Evolutionary conservation across 2,329 filamentous ascomycete species (phyloP), one percentile per base, ranked within the genome.

Genomic region (Microsporum audouinii): DNA sequence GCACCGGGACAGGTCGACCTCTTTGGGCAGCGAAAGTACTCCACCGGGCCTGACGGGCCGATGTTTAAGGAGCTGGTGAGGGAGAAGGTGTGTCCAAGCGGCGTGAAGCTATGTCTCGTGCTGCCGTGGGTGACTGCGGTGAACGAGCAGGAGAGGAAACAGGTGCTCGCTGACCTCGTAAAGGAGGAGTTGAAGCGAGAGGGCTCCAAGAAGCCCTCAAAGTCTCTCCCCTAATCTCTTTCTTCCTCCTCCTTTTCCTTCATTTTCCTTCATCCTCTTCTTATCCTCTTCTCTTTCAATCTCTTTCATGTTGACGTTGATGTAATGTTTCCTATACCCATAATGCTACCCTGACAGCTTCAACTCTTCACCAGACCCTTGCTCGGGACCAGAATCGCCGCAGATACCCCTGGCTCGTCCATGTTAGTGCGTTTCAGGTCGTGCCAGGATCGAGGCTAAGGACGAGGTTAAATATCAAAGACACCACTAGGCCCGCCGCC

Each of bases 31-130:
- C 68, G 76, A n/a, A 83, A 82, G 68, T 87, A 79, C 67, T 73
- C 72, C 0, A 74, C 72, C 61, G 85, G 85, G 0, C 85, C 85
- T 0, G 84, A 82, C 23, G 85, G 85, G 1, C 84, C 84, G 0
- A 74, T 73, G 62, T 79, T 82, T 64, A 87, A 88, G 72, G 72
- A 80, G 57, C 68, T 87, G 64, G 78, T 80, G 61, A 71, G 85
- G 59, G 75, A 70, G 43, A 71, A 81, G 47, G 77, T 86, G 2
- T 87, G 84, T 72, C 82, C 82, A 0, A 76, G 79, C 2, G 53
- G 55, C n/a, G 39, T 57, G 29, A 57, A 33, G 38, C 55, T 41
- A 33, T 57, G 55, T 14, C 55, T 57, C 17, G 55, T 57, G n/a
- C 38, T 57, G 38, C 55, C 55, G 38, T 57, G 55, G 55, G 34